Evolutionary conservation across 1,284 basidiomycete species (phyloP), one percentile per base, ranked within the genome.

Genomic region (Ganoderma sinense): DNA sequence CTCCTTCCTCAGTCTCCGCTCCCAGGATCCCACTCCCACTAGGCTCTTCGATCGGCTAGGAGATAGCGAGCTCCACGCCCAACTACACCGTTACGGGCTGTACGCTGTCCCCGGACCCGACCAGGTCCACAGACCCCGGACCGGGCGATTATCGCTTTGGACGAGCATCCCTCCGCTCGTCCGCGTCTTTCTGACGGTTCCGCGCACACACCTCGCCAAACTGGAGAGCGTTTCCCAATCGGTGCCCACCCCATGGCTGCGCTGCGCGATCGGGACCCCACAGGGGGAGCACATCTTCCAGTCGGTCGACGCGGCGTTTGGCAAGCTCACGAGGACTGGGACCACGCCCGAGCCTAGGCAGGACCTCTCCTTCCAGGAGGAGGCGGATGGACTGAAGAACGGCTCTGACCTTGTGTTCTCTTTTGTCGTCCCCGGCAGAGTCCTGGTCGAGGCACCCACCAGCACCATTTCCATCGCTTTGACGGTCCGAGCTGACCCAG

Each of bases 31-130:
- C 18, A n/a, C 41, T 41, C 62, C 36, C 4, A 7, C 29, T 11
- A 39, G 10, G 5, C 3, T 75, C 11, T 79, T 82, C 74, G 81
- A 80, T 53, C 70, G 71, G 0, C 66, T 78, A 48, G 78, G 80
- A 58, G 74, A 75, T 23, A 80, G 84, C n/a, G 84, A 85, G 39
- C 69, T 84, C 8, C 77, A 67, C 45, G 71, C 72, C 6, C 80
- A 80, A 13, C 72, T 84, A 0, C 74, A 82, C 71, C 76, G 76
- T 13, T 73, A 80, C 33, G 78, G 79, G 2, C 65, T 84, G 1
- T 75, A 79, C 66, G 76, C 78, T 1, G 65, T 31, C 23, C n/a
- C 67, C 2, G 55, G 23, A 11, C 40, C 41, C 36, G 26, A 63
- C 56, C n/a, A 39, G 6, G 41, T 40, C 4, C 60, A 16, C 4